A percentile compares a stretch with the other conserved stretches of the same genome.
These are phyloP conservation scores for Plantago coronopus DNA, from an alignment of 305 asterid species.

Conservation along the genomic window DNA sequence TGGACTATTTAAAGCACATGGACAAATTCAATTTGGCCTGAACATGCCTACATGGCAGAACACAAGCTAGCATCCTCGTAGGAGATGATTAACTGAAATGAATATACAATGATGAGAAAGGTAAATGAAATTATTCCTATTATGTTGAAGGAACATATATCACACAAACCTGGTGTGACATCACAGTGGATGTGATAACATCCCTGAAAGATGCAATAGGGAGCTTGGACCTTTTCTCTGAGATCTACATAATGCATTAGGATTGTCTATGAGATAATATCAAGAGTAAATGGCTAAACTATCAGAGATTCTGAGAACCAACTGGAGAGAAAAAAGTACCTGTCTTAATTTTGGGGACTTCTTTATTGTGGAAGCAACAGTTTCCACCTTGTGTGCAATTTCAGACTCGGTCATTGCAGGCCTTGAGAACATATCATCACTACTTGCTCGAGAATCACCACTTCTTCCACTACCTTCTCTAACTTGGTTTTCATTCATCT, in stretches of 20 bases:
- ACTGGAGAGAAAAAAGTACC: constrained; percentile 36
- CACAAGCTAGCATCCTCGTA: neutral
- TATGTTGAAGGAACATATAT: no score
- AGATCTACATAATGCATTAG: constrained; percentile 42
- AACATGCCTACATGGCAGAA: neutral
- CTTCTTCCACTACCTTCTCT: constrained; percentile 32
- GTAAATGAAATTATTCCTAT: neutral
- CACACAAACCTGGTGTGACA: constrained; percentile 77
- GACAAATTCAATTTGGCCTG: neutral
- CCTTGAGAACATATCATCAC: constrained; percentile 60
- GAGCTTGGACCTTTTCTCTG: constrained; percentile 69
- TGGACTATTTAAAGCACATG: neutral
- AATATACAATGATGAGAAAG: no score
- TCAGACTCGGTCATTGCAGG: constrained; percentile 50
- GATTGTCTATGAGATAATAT: constrained; percentile 14
- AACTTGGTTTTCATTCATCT: constrained; percentile 37
- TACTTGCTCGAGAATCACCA: constrained; percentile 22
- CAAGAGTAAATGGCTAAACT: constrained; percentile 8
- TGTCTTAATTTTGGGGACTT: constrained; percentile 49
- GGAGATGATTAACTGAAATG: neutral
- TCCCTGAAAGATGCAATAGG: constrained; percentile 84
- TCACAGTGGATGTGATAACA: constrained; percentile 60
- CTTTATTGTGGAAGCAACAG: constrained; percentile 50
- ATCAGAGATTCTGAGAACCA: neutral
- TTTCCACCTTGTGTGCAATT: constrained; percentile 51